Evolutionary conservation across 495 filamentous ascomycete species (phyloP), one percentile per base, ranked within the genome.

Genomic region (Evansstolkia leycettana): DNA sequence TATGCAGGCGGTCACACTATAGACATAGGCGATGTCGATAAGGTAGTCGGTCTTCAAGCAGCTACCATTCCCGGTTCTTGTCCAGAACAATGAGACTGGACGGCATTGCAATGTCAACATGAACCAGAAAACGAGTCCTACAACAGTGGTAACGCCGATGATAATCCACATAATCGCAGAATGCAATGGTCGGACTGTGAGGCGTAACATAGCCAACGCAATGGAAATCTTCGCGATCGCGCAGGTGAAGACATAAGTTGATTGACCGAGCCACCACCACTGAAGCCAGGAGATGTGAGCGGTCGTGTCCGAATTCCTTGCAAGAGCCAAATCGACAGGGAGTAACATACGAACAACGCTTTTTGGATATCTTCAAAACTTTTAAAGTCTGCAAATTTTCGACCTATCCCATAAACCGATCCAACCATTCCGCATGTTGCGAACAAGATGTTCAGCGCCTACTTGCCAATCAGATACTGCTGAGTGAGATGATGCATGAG

Each of bases 261-360:
- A 51, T 48, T 64, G 54, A 27, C 56, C 52, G 8, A 67, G 42
- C 55, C 56, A 60, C 57, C 60, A 64, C 55, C 57, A 65, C 61
- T 65, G 17, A 11, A 15, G 27, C 20, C 20, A 23, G 20, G 9
- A 9, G 5, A 23, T 23, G 20, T 24, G 17, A 13, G 12, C 37
- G 3, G 34, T 15, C 24, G 18, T 20, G 36, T 37, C 13, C 17
- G 12, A 28, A 36, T 34, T 28, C 12, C n/a, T 31, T 1, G 15
- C 10, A 15, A 14, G 15, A 35, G 7, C 7, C 10, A 26, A 5
- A 10, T 8, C 6, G 19, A 2, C 13, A 28, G 9, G 20, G 20
- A 23, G 20, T 23, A 27, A 57, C 58, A 26, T 57, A 65, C 58
- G 57, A 65, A 65, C 46, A 64, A 47, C 7, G 56, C 60, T 7